phyloP scores from a whole-genome alignment of 306 rosid species.

The Vachellia collinsii region DNA sequence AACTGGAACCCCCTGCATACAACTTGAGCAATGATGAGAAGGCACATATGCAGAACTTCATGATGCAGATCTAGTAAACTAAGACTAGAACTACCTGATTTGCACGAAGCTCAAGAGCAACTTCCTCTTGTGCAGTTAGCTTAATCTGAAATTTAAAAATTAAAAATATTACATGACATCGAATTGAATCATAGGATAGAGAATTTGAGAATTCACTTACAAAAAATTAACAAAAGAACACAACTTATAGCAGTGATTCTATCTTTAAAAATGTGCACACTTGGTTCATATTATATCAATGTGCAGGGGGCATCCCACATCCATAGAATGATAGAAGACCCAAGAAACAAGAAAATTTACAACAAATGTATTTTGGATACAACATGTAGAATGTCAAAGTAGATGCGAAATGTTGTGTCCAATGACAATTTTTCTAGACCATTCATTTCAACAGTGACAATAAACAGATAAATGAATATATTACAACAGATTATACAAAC shows the following conservation, averaged over 20 bases:
- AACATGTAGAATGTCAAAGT: neutral
- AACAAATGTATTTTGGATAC: neutral
- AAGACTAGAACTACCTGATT: slow-evolving; percentile 69
- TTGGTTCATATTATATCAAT: neutral
- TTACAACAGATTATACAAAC: neutral
- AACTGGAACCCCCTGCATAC: slow-evolving; percentile 94
- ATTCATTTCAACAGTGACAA: neutral
- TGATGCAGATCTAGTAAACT: slow-evolving; percentile 11
- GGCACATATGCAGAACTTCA: slow-evolving; percentile 13
- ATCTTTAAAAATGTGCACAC: neutral
- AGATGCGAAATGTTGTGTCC: neutral
- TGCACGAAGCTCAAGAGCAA: slow-evolving; percentile 96
- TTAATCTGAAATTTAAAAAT: slow-evolving; percentile 68
- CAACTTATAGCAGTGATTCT: slow-evolving; percentile 6
- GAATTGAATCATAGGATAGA: neutral
- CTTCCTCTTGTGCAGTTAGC: slow-evolving; percentile 98
- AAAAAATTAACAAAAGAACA: neutral
- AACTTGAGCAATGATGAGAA: slow-evolving; percentile 34
- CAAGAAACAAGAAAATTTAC: neutral
- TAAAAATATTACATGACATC: slow-evolving; percentile 12
- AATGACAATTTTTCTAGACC: slow-evolving; percentile 1
- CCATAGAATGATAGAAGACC: neutral
- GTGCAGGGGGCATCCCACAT: neutral
- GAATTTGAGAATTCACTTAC: neutral
- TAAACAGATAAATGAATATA: neutral